These are phyloP conservation scores for Candida alai DNA, from an alignment of 805 yeast genomes.

Conservation along the genomic window DNA sequence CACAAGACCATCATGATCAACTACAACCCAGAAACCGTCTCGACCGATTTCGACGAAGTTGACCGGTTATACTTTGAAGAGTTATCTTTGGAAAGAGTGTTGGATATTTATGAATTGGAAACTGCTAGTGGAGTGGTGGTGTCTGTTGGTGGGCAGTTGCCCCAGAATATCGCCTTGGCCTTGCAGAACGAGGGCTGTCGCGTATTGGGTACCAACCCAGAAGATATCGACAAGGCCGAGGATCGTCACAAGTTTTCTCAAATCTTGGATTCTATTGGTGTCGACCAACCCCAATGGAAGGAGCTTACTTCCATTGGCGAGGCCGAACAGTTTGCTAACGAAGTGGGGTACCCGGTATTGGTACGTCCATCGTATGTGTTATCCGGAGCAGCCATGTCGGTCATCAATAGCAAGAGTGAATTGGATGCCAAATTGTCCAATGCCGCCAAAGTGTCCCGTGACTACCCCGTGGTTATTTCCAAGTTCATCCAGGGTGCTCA, in stretches of 20 bases:
- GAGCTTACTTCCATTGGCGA: conserved; percentile 84
- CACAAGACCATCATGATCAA: conserved; percentile 93
- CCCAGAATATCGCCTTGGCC: conserved; percentile 91
- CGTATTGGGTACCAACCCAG: conserved; percentile 91
- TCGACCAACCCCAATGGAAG: conserved; percentile 98
- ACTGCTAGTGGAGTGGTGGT: conserved; percentile 87
- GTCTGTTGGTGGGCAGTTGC: conserved; percentile 96
- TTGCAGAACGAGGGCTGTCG: conserved; percentile 81
- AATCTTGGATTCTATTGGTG: conserved; percentile 85
- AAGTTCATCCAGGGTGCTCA: conserved; percentile 94
- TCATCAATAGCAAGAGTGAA: conserved; percentile 74
- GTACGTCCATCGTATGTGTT: conserved; percentile 97
- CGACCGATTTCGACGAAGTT: conserved; percentile 97
- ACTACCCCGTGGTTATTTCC: conserved; percentile 96
- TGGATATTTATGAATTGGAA: conserved; percentile 96
- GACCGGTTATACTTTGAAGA: conserved; percentile 97
- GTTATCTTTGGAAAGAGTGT: conserved; percentile 88
- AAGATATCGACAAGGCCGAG: conserved; percentile 94
- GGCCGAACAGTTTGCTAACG: conserved; percentile 79
- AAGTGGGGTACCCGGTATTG: conserved; percentile 90
- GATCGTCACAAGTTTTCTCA: conserved; percentile 97
- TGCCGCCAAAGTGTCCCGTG: conserved; percentile 91
- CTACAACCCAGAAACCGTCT: conserved; percentile 97
- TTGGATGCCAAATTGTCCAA: conserved; percentile 75
- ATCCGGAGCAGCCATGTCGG: conserved; percentile 99